Evolutionary conservation across 2,329 filamentous ascomycete species (phyloP).

Genomic region (Cryphonectria naterciae): DNA sequence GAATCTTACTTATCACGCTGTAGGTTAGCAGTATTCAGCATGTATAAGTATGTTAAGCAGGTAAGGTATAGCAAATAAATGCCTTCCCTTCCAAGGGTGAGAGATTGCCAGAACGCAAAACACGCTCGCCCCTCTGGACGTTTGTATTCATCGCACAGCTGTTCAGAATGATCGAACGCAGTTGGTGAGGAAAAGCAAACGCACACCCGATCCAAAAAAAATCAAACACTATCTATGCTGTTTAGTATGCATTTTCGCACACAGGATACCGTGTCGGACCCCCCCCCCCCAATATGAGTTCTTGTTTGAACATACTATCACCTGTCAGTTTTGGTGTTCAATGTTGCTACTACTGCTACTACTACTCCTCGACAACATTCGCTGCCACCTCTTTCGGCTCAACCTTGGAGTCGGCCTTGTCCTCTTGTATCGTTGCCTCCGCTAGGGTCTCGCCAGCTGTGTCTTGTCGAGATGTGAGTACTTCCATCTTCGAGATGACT

Average conservation of each 20-base stretch:
- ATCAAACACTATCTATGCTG: neutral
- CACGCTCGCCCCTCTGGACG: neutral
- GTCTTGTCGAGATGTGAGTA: slow-evolving; percentile 36
- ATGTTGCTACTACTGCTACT: neutral
- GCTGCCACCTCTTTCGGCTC: slow-evolving; percentile 41
- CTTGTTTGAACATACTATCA: neutral
- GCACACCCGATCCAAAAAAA: neutral
- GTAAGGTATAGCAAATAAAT: neutral
- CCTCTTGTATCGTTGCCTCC: slow-evolving; percentile 43
- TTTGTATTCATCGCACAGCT: slow-evolving; percentile 9
- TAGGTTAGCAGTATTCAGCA: neutral
- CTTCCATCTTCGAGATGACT: slow-evolving; percentile 40
- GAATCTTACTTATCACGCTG: neutral
- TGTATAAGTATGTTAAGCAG: neutral
- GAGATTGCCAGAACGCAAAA: neutral
- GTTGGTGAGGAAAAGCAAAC: slow-evolving; percentile 7
- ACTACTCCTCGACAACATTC: slow-evolving; percentile 24
- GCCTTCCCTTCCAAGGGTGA: neutral
- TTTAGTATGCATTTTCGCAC: neutral
- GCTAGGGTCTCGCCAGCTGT: slow-evolving; percentile 50
- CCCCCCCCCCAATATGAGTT: neutral
- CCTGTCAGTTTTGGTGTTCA: neutral
- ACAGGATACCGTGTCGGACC: neutral
- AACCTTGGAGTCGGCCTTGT: slow-evolving; percentile 38
- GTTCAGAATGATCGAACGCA: slow-evolving; percentile 9